Percentiles rank a stretch among this genome's conserved stretches.
Conservation (phyloP, 805 yeast genomes). For the Lipomyces mesembrius region DNA sequence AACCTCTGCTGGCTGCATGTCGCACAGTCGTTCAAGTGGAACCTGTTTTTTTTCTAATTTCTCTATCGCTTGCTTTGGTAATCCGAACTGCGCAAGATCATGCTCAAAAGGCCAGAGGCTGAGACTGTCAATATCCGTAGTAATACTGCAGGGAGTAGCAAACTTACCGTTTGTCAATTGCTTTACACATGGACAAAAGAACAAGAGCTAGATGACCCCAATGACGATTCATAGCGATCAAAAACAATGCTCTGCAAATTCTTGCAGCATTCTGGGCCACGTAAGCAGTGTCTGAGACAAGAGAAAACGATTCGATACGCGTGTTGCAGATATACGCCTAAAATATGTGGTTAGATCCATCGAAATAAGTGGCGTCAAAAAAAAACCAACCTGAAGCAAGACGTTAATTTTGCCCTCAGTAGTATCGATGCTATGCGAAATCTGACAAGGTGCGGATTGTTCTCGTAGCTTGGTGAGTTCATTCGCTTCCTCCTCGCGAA, state of each 20-base stretch:
- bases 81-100: slow-evolving; percentile 78
- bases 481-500: slow-evolving; percentile 81
- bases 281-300: slow-evolving; percentile 84
- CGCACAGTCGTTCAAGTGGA: slow-evolving; percentile 71
- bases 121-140: neutral
- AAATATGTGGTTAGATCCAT: neutral
- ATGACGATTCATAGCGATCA: slow-evolving; percentile 82
- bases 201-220: slow-evolving; percentile 86
- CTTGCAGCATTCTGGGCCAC: slow-evolving; percentile 96
- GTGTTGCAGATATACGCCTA: slow-evolving; percentile 78
- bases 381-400: slow-evolving; percentile 59
- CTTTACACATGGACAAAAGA: slow-evolving; percentile 79
- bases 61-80: slow-evolving; percentile 68
- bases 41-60: slow-evolving; percentile 58
- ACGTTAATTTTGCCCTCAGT: slow-evolving; percentile 87
- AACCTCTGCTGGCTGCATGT: slow-evolving; percentile 67
- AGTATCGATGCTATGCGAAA: slow-evolving; percentile 74
- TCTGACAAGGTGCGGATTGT: slow-evolving; percentile 67
- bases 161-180: slow-evolving; percentile 67
- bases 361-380: neutral
- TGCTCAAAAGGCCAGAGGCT: slow-evolving; percentile 85
- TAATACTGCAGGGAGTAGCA: neutral
- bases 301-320: slow-evolving; percentile 72
- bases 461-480: slow-evolving; percentile 69
- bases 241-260: slow-evolving; percentile 86